Percentiles rank a stretch among this genome's conserved stretches.
These are phyloP conservation scores for Pseudozyma sp. DNA, from an alignment of 1,284 basidiomycete genomes.

Conservation along the genomic window DNA sequence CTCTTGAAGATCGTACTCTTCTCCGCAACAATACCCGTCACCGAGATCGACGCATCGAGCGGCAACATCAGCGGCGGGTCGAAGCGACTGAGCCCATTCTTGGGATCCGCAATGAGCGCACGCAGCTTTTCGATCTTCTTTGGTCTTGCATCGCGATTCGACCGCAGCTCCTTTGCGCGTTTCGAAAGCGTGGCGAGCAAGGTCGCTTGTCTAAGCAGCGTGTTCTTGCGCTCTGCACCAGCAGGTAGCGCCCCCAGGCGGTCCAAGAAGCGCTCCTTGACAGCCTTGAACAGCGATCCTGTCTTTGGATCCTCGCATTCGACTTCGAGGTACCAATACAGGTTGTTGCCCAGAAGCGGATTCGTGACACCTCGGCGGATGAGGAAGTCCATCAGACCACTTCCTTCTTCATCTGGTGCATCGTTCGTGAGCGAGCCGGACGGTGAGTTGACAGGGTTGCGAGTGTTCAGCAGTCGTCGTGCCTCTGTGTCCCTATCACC, in stretches of 20 bases:
- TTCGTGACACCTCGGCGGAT: conserved; percentile 86
- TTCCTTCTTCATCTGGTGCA: conserved; percentile 16
- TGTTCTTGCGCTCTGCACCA: conserved; percentile 23
- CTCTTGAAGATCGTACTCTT: conserved; percentile 97
- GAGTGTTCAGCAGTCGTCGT: conserved; percentile 9
- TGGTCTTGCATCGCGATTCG: conserved; percentile 89
- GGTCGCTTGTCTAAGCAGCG: conserved; percentile 75
- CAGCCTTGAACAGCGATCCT: conserved; percentile 90
- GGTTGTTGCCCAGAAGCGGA: conserved; percentile 84
- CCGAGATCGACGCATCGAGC: conserved; percentile 83
- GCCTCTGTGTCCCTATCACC: conserved; percentile 23
- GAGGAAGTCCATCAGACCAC: conserved; percentile 74
- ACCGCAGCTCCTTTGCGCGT: conserved; percentile 85
- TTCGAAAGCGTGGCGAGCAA: conserved; percentile 82
- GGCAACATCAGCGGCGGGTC: conserved; percentile 74
- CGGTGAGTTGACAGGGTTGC: conserved; percentile 20
- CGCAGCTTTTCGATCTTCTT: conserved; percentile 97
- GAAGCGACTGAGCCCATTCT: conserved; percentile 74
- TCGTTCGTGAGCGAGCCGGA: conserved; percentile 22
- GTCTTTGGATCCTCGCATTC: conserved; percentile 80
- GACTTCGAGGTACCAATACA: conserved; percentile 98
- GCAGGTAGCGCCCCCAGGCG: conserved; percentile 59
- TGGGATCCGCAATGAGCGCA: conserved; percentile 83
- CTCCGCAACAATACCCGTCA: conserved; percentile 87
- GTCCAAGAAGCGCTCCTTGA: conserved; percentile 87